Base-by-base conservation (phyloP, 1,139 yeast genomes). In the Diutina pseudorugosa region DNA sequence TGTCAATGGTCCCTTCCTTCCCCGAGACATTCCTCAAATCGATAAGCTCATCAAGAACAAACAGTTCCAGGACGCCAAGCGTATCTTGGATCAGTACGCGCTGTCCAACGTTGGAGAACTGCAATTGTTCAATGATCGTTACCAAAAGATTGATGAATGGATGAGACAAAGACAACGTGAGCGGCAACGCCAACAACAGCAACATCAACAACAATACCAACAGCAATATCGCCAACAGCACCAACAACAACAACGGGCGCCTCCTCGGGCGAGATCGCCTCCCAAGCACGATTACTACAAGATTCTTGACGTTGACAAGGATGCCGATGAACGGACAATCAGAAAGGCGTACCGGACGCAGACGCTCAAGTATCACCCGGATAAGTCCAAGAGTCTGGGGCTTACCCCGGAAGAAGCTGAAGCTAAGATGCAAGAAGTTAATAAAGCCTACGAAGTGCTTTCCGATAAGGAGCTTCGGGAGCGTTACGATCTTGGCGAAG, bases 391-490 rank as follows among this genome's bases (percentile, higher is more conserved):
- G 62, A 76, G 76, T 2, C 83, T 82, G 33, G 89, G 82, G 43
- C 62, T 85, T 58, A 68, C 80, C 2, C 76, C 80, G n/a, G 90
- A 84, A 27, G 78, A 85, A 56, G 85, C 85, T 44, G 95, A 89
- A 65, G 72, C 72, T 49, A 88, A 86, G 61, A 93, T 93, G 94
- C 90, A 95, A 54, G 91, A 85, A 52, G 87, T 93, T 57, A 93
- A 93, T 66, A 89, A 85, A 63, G 98, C 98, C 0, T 91, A 93
- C 64, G 98, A 91, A 62, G 83, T 85, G 3, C 71, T 93, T 51
- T 79, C 91, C 9, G 80, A 85, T 58, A 77, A 78, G 2, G 87
- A 83, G 51, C 70, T 78, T 55, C 77, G 83, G 54, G 79, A 72
- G 54, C 73, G 84, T 52, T 88, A 85, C 61, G 95, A 88, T 62